phyloP scores from a whole-genome alignment of 225 moss, liverwort and hornwort species.

The Antitrichia curtipendula region DNA sequence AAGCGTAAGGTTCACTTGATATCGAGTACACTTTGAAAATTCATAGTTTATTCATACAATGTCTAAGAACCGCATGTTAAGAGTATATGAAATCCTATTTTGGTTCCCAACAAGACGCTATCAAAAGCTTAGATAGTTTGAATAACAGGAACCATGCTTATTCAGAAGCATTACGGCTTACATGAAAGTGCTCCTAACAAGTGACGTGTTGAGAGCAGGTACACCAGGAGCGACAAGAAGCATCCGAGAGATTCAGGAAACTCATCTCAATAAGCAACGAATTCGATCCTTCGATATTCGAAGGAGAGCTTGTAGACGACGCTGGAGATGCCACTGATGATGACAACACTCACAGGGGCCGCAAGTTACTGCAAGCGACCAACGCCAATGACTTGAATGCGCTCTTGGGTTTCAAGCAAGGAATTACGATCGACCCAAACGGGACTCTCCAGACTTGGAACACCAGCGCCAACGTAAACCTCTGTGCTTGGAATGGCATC shows the following conservation, averaged over 20 bases:
- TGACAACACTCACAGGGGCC: not conserved
- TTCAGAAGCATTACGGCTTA: not conserved
- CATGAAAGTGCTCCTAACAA: not conserved
- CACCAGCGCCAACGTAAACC: not conserved
- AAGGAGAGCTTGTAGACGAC: not conserved
- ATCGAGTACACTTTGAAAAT: not conserved
- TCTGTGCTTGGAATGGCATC: conserved; percentile 11
- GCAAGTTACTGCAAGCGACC: conserved; percentile 2
- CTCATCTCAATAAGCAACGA: conserved; percentile 1
- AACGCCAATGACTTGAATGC: not conserved
- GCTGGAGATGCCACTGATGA: not conserved
- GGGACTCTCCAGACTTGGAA: conserved; percentile 14
- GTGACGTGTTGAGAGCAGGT: not conserved
- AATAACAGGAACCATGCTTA: not conserved
- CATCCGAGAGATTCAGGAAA: not conserved
- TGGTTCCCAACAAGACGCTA: not conserved
- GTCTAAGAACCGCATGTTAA: not conserved
- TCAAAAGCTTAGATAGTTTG: not conserved
- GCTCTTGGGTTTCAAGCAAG: conserved; percentile 15
- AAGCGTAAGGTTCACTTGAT: not conserved
- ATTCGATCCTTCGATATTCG: conserved; percentile 1
- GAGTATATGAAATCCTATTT: not conserved
- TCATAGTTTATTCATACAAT: not conserved
- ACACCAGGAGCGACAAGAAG: not conserved
- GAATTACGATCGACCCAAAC: not conserved